phyloP scores from a whole-genome alignment of 768 basidiomycete species.

The Trametes gibbosa region DNA sequence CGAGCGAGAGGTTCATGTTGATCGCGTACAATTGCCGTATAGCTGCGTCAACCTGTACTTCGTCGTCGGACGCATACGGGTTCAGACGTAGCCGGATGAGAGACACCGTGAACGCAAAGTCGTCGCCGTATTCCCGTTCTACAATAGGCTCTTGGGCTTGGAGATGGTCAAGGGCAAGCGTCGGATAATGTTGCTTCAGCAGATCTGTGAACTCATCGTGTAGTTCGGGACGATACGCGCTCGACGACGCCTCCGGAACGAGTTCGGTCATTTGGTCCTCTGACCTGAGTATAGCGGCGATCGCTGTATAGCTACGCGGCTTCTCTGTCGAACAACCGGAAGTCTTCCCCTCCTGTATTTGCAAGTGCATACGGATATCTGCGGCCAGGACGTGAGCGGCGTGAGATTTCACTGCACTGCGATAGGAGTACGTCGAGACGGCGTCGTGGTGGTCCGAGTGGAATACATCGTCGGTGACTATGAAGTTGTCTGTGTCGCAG shows the following conservation, averaged over 20 bases:
- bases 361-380: slow-evolving; percentile 65
- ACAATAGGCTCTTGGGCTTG: slow-evolving; percentile 57
- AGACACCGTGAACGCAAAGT: slow-evolving; percentile 67
- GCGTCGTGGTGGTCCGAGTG: slow-evolving; percentile 59
- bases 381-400: slow-evolving; percentile 72
- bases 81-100: slow-evolving; percentile 61
- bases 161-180: slow-evolving; percentile 63
- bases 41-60: slow-evolving; percentile 44
- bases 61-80: slow-evolving; percentile 43
- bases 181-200: slow-evolving; percentile 51
- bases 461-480: slow-evolving; percentile 45
- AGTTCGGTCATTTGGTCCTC: slow-evolving; percentile 66
- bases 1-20: slow-evolving; percentile 84
- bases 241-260: slow-evolving; percentile 65
- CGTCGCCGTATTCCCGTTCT: slow-evolving; percentile 77
- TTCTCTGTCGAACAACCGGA: slow-evolving; percentile 36
- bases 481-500: slow-evolving; percentile 52
- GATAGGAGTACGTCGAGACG: slow-evolving; percentile 63
- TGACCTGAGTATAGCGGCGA: slow-evolving; percentile 55
- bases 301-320: slow-evolving; percentile 57
- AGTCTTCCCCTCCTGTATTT: slow-evolving; percentile 25
- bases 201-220: slow-evolving; percentile 58
- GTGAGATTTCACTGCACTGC: slow-evolving; percentile 67
- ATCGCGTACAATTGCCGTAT: slow-evolving; percentile 66
- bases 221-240: slow-evolving; percentile 68